Base-by-base conservation (phyloP, 371 early-diverging fungal species). In the Mucor piriformis region DNA sequence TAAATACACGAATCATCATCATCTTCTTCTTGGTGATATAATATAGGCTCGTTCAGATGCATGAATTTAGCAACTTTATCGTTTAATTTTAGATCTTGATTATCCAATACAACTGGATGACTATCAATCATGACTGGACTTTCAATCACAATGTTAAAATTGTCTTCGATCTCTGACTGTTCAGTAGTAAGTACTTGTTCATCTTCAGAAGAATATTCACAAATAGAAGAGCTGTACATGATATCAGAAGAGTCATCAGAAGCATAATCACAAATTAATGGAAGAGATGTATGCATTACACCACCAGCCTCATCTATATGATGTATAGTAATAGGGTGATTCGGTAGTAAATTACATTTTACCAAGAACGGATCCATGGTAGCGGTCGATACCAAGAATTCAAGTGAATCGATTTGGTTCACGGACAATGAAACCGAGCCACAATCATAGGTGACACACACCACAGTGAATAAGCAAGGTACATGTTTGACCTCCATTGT, bases 21-120 rank as follows among this genome's bases (percentile, higher is more conserved):
- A 3, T 53, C 55, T 6, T 52, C 53, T 35, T 59, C 52, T 46
- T 59, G 38, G 23, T 52, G 24, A 25, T 59, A 52, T 12, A 50
- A 8, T 7, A 56, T 20, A 13, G 47, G n/a, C 12, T 57, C 57
- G 24, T 57, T n/a, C 13, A 34, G 37, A 27, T 57, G 57, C 38
- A 32, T 23, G 6, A 43, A 44, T 8, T 42, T 42, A 10, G 27
- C 27, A 5, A 11, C 43, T 16, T 42, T 42, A 42, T 29, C 29
- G 8, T 29, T 8, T 8, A 29, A 29, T 29, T 4, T 29, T 29
- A 8, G 29, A 8, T 29, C 29, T 29, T 8, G 4, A 8, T 29
- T 29, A 6, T 6, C 29, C 29, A 29, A 29, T 29, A 29, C 4
- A 29, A 29, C 29, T 29, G 29, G 29, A 29, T 29, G 29, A 29